A percentile compares a stretch with the other conserved stretches of the same genome.
These are phyloP conservation scores for Yamadazyma philogaea DNA, from an alignment of 805 yeast species.

Conservation along the genomic window DNA sequence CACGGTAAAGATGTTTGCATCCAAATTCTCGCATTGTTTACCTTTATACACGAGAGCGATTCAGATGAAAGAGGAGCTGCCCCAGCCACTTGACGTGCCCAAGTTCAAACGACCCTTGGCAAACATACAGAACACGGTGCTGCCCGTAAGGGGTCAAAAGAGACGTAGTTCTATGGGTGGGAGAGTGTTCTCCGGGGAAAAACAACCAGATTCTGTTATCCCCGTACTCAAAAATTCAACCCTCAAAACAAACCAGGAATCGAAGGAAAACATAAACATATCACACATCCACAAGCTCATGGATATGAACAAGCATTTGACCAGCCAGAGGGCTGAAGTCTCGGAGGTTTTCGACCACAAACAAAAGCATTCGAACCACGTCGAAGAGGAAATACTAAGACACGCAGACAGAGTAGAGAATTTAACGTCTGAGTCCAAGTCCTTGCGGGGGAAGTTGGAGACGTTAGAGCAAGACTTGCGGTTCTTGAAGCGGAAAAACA, in stretches of 20 bases:
- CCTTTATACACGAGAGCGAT: conserved; percentile 1
- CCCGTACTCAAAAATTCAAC: conserved; percentile 4
- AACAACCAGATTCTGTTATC: not conserved
- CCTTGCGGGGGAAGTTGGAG: conserved; percentile 15
- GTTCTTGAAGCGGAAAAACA: conserved; percentile 17
- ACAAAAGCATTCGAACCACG: not conserved
- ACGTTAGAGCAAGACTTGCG: conserved; percentile 20
- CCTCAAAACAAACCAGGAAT: conserved; percentile 2
- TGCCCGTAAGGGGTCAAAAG: not conserved
- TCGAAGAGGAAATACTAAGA: conserved; percentile 1
- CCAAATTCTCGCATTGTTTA: conserved; percentile 12
- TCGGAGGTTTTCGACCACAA: not conserved
- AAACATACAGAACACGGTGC: conserved; percentile 7
- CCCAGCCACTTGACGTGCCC: not conserved
- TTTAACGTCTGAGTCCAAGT: conserved; percentile 14
- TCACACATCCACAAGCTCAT: conserved; percentile 18
- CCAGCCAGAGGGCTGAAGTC: not conserved
- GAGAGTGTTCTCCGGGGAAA: not conserved
- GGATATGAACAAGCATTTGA: conserved; percentile 12
- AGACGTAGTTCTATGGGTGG: not conserved
- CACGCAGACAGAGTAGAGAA: conserved; percentile 6
- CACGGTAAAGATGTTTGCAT: no score
- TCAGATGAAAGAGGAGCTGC: conserved; percentile 1
- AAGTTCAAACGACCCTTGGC: conserved; percentile 9
- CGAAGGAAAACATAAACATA: conserved; percentile 7